Conservation (phyloP, 768 basidiomycete genomes). For the Lactarius tabidus region DNA sequence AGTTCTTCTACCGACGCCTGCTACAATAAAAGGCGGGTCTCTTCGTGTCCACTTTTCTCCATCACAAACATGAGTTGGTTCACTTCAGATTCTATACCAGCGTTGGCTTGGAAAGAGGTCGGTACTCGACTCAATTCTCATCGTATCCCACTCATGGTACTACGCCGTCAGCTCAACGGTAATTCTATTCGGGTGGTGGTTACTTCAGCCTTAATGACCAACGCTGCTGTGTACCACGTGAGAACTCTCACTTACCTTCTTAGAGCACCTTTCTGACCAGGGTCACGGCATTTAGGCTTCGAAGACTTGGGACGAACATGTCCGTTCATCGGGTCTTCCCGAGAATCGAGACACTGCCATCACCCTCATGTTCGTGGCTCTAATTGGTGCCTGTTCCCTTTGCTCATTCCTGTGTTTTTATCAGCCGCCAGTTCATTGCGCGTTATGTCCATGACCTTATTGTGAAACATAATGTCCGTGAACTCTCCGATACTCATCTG, state of each 20-base stretch:
- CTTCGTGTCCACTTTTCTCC: neutral
- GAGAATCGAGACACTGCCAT: conserved; percentile 18
- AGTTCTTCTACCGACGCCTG: neutral
- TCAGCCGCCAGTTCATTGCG: conserved; percentile 23
- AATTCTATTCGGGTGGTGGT: conserved; percentile 16
- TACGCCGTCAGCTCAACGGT: conserved; percentile 16
- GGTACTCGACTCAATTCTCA: neutral
- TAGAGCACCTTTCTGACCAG: neutral
- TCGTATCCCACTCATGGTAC: conserved; percentile 1
- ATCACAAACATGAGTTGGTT: conserved; percentile 23
- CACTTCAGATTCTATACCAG: conserved; percentile 15
- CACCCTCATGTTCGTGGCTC: conserved; percentile 18
- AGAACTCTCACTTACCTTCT: neutral
- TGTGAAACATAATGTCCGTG: conserved; percentile 22
- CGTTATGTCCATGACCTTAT: conserved; percentile 24
- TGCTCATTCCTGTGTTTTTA: conserved; percentile 15
- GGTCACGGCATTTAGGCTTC: conserved; percentile 7
- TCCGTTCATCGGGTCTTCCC: conserved; percentile 17
- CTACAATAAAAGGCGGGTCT: conserved; percentile 13
- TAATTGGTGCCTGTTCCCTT: neutral
- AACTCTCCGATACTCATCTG: neutral
- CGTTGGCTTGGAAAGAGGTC: conserved; percentile 19
- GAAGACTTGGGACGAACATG: conserved; percentile 23
- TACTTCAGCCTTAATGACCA: conserved; percentile 19
- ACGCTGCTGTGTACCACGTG: conserved; percentile 23